Base-by-base conservation (phyloP, 2,329 filamentous ascomycete species). In the Neofusicoccum parvum region DNA sequence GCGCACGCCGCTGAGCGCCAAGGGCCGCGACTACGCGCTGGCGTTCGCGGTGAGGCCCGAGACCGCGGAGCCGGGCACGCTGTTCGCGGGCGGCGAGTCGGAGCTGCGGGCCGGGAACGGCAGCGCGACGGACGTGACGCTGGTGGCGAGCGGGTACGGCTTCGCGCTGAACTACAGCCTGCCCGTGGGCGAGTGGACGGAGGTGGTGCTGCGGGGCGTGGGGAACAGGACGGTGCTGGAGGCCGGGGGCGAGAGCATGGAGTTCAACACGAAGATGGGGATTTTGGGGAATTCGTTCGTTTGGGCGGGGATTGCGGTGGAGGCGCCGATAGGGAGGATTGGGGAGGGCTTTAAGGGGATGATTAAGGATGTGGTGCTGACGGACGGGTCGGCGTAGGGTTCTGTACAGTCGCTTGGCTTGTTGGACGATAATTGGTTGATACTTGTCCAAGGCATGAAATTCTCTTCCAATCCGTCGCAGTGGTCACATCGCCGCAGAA, bases 21-120 rank as follows among this genome's bases (percentile, higher is more conserved):
- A 88, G 70, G 86, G 86, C 2, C 78, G 84, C 65, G 79, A 87
- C 69, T 88, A 88, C 72, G 86, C 82, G 0, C 78, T 88, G 1
- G 78, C 80, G 0, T 76, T 87, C 14, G 74, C 76, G 69, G 84
- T 39, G 39, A 23, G 12, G 66, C 49, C 51, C 27, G n/a, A 70
- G 74, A 1, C 73, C 69, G 68, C 0, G 72, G 73, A 12, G 64
- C 69, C 2, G 73, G 70, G 1, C 20, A 15, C 60, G 45, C 60
- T 51, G 14, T 73, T 84, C n/a, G 71, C 74, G 1, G 82, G 80
- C 17, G 70, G 67, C 1, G 83, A 81, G 70, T 85, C 80, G 4
- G 72, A 72, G 3, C 79, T 84, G 11, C 69, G 73, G 5, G 63
- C 51, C 15, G 53, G 64, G 1, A 59, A 59, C n/a, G 50, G 46